Base-by-base conservation (phyloP, 192 early-diverging fungal species). In the Lunasporangiospora selenospora region DNA sequence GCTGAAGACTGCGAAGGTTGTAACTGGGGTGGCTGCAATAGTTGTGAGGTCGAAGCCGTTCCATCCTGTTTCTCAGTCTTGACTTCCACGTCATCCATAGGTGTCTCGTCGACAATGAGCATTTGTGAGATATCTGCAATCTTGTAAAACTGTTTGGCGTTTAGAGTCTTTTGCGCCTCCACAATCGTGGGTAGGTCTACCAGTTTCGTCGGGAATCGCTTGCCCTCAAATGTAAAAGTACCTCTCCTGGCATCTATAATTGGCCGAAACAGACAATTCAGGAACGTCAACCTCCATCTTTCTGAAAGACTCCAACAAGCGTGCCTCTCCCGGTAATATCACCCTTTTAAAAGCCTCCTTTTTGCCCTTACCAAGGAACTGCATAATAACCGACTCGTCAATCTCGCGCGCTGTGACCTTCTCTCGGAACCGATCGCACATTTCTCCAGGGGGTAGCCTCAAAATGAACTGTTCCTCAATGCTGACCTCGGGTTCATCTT, bases 121-220 rank as follows among this genome's bases (percentile, higher is more conserved):
- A 95, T 87, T 79, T 95, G 93, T 1, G 85, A 90, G 30, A 95
- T 91, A 63, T 94, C 92, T 18, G 86, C 88, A 36, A 93, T 83
- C 56, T 95, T 95, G 69, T 90, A 94, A 32, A 92, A 81, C 60
- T 94, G 92, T 54, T 93, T 92, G 58, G 88, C 87, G 56, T 95
- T 91, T 10, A 92, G 75, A 0, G 92, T 94, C 65, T 94, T 95
- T 59, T 92, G 90, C 2, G 92, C 86, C 62, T 95, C 93, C 30
- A 92, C 85, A 53, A 95, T 92, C 16, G 86, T 89, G 11, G 93
- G 93, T 31, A 95, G 63, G 66, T 95, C 93, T 3, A 93, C 89
- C 9, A 95, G 82, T 31, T 80, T 88, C n/a, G 86, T 82, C 13
- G 78, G 59, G 39, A 88, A 90, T 18, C 77, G 75, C 11, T 77